Percentiles rank a stretch among this genome's conserved stretches.
Conservation (phyloP, 2,329 filamentous ascomycete genomes). For the Fusarium oligoseptatum region DNA sequence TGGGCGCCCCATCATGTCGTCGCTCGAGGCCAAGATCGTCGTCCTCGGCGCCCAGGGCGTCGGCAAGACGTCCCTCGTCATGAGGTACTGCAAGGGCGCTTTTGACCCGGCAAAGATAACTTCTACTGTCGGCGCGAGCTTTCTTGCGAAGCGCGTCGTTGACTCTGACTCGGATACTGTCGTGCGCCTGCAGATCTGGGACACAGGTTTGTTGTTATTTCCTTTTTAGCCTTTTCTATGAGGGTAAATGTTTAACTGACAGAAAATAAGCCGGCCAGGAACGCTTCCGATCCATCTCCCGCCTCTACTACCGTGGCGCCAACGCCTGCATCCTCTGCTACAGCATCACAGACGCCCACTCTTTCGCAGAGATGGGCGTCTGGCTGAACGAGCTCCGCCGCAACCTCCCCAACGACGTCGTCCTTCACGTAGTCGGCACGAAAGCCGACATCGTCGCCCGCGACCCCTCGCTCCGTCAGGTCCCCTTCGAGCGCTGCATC, state of each 20-base stretch:
- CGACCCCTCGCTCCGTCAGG: slow-evolving; percentile 82
- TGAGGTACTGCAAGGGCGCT: slow-evolving; percentile 79
- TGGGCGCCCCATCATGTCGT: slow-evolving; percentile 58
- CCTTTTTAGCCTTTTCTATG: too few species aligned
- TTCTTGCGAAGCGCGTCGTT: slow-evolving; percentile 82
- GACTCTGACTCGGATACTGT: slow-evolving; percentile 88
- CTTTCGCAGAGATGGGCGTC: slow-evolving; percentile 91
- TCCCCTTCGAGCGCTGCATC: slow-evolving; percentile 95
- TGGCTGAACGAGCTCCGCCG: slow-evolving; percentile 89
- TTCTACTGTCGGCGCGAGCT: slow-evolving; percentile 84
- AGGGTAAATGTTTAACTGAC: not conserved
- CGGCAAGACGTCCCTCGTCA: slow-evolving; percentile 83
- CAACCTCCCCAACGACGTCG: slow-evolving; percentile 81
- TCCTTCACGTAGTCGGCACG: slow-evolving; percentile 95
- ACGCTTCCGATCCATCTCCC: slow-evolving; percentile 92
- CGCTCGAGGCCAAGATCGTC: slow-evolving; percentile 85
- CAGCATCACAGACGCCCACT: slow-evolving; percentile 87
- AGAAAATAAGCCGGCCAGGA: slow-evolving; percentile 80
- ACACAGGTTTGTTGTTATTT: slow-evolving; percentile 71
- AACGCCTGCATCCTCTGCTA: slow-evolving; percentile 96
- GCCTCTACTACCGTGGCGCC: slow-evolving; percentile 95
- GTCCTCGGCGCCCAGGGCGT: slow-evolving; percentile 85
- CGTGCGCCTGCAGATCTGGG: slow-evolving; percentile 96
- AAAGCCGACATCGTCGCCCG: slow-evolving; percentile 91
- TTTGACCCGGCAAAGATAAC: slow-evolving; percentile 75